Conservation (phyloP, 305 asterid genomes). For the Fraxinus paxiana region DNA sequence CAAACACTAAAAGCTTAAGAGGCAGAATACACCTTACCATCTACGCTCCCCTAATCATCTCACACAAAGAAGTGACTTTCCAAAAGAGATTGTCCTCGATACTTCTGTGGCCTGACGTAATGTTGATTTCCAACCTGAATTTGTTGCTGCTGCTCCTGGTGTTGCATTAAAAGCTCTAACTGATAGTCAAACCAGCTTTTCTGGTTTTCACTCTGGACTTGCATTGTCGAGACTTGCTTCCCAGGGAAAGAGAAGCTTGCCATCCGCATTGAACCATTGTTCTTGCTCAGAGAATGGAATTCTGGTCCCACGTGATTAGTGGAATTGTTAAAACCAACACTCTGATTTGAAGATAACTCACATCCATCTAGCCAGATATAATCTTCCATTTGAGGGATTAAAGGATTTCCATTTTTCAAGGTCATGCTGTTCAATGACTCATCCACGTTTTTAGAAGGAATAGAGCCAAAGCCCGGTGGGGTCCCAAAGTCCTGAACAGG, state of each 20-base stretch:
- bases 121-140: constrained; percentile 55
- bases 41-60: constrained; percentile 24
- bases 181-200: constrained; percentile 50
- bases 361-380: constrained; percentile 86
- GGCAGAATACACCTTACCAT: constrained; percentile 27
- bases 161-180: constrained; percentile 48
- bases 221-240: constrained; percentile 51
- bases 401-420: constrained; percentile 41
- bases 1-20: not conserved
- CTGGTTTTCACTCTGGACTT: constrained; percentile 51
- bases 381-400: constrained; percentile 54
- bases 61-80: constrained; percentile 41
- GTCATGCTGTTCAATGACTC: constrained; percentile 45
- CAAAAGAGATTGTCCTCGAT: constrained; percentile 40
- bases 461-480: constrained; percentile 88
- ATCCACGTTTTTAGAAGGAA: constrained; percentile 58
- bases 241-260: constrained; percentile 78
- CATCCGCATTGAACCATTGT: constrained; percentile 44
- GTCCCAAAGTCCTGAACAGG: constrained; percentile 82
- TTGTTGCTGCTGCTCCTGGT: constrained; percentile 61
- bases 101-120: constrained; percentile 30
- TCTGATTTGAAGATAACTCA: constrained; percentile 49
- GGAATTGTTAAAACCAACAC: constrained; percentile 46
- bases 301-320: constrained; percentile 44
- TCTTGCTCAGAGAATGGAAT: constrained; percentile 37